A percentile compares a stretch with the other conserved stretches of the same genome.
phyloP scores from a whole-genome alignment of 2,329 filamentous ascomycete species.

The Uncinocarpus reesii region DNA sequence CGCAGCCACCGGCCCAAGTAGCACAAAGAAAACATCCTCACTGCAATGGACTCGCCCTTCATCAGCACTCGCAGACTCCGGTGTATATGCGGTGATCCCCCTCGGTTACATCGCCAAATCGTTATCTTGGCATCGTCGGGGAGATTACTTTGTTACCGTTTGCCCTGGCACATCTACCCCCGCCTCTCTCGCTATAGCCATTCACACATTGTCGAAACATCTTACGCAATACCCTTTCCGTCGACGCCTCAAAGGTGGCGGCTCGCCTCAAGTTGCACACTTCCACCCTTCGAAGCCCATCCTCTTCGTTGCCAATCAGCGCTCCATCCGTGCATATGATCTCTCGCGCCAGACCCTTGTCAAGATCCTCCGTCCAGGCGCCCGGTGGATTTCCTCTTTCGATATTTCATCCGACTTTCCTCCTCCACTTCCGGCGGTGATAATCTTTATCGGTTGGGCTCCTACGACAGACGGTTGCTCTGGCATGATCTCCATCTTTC shows the following conservation, averaged over 20 bases:
- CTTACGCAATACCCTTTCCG: slow-evolving; percentile 91
- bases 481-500: slow-evolving; percentile 97
- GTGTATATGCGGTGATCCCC: slow-evolving; percentile 69
- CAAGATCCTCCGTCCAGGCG: slow-evolving; percentile 86
- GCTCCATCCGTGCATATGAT: slow-evolving; percentile 87
- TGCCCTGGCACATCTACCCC: slow-evolving; percentile 53
- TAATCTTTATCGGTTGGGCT: slow-evolving; percentile 86
- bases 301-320: slow-evolving; percentile 93
- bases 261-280: slow-evolving; percentile 72
- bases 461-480: slow-evolving; percentile 83
- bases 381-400: slow-evolving; percentile 87
- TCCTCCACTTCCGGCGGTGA: slow-evolving; percentile 84
- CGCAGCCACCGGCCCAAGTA: slow-evolving; percentile 42
- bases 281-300: slow-evolving; percentile 91
- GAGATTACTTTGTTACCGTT: slow-evolving; percentile 89
- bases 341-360: slow-evolving; percentile 81
- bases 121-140: slow-evolving; percentile 84
- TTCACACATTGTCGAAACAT: slow-evolving; percentile 92
- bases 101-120: slow-evolving; percentile 74
- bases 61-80: slow-evolving; percentile 57
- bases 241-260: slow-evolving; percentile 56
- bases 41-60: slow-evolving; percentile 78
- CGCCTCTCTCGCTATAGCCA: slow-evolving; percentile 60
- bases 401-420: slow-evolving; percentile 82
- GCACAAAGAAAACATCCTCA: slow-evolving; percentile 58